Base-by-base conservation (phyloP, 176 grass and related monocot species). In the Triticum monococcum region DNA sequence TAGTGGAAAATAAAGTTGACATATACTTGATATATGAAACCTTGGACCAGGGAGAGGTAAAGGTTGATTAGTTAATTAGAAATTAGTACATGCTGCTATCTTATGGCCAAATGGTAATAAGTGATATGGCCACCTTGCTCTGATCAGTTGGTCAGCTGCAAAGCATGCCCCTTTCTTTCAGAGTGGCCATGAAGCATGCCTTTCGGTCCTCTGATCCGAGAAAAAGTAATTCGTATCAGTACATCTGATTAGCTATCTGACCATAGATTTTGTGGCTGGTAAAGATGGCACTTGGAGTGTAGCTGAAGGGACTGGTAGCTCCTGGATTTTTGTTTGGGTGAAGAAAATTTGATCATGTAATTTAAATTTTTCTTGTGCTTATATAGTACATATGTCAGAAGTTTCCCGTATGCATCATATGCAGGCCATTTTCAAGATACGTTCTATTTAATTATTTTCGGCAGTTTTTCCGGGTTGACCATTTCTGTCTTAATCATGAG, bases 171-270 rank as follows among this genome's bases (percentile, higher is more conserved):
- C 36, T 78, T 52, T 85, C 45, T 22, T 24, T 74, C 69, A 50
- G 84, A 86, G 72, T 90, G 52, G 12, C 68, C 65, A 61, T 87
- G 84, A 90, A 90, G 72, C 84, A 82, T 82, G 72, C 66, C 79
- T 83, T 90, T 87, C 83, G 65, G 57, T 67, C 65, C 66, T 87
- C 74, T 75, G 81, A 83, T 84, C 80, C 80, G 75, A 80, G 80
- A 67, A 30, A 40, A 76, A 63, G 6, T 86, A 24, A 79, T 59
- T 72, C 23, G 17, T 61, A 25, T 72, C 17, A 36, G 12, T 28
- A 75, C 23, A 65, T n/a, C 56, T 67, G 80, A 66, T 71, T 67
- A 45, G 17, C 18, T 64, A 67, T 35, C 28, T 35, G 17, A 23
- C 18, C 60, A 69, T 68, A 20, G 50, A 68, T 70, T 46, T 59